Evolutionary conservation across 169 alveolate genomes (phyloP).

Genomic region (Cryptosporidium ubiquitum): DNA sequence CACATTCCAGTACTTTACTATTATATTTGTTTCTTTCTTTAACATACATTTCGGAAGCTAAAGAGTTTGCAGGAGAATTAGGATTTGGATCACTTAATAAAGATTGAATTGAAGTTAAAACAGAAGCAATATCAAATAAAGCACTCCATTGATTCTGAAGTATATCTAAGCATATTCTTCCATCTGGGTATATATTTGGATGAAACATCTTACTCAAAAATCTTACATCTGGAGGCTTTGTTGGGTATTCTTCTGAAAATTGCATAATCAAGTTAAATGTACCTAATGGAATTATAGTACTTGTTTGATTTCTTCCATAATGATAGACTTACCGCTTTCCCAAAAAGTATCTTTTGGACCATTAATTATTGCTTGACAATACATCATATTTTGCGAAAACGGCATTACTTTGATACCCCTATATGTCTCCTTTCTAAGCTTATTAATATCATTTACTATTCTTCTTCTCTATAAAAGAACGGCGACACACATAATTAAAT

Average conservation of each 20-base stretch:
- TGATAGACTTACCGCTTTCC: slow-evolving; percentile 92
- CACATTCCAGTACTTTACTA: slow-evolving; percentile 90
- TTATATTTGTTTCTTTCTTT: slow-evolving; percentile 92
- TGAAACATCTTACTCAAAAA: slow-evolving; percentile 86
- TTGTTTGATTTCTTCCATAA: neutral
- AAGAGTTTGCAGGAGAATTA: slow-evolving; percentile 96
- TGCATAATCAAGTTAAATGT: slow-evolving; percentile 90
- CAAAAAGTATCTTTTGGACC: slow-evolving; percentile 98
- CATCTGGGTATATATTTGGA: slow-evolving; percentile 93
- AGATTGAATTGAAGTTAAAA: slow-evolving; percentile 95
- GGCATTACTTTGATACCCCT: slow-evolving; percentile 96
- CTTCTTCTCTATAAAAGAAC: slow-evolving; percentile 80
- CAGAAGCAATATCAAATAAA: slow-evolving; percentile 95
- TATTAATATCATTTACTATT: slow-evolving; percentile 91
- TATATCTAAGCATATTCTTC: slow-evolving; percentile 94
- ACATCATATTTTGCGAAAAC: slow-evolving; percentile 92
- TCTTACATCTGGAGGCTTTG: slow-evolving; percentile 86
- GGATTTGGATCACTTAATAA: slow-evolving; percentile 97
- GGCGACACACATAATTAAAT: neutral
- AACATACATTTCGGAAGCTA: slow-evolving; percentile 94
- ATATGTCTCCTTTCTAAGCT: slow-evolving; percentile 92
- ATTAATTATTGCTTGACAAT: slow-evolving; percentile 96
- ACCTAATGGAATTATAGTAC: slow-evolving; percentile 8
- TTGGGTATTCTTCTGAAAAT: slow-evolving; percentile 88
- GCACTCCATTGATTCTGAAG: slow-evolving; percentile 97